Base-by-base conservation (phyloP, 208 protist genomes). In the Acanthamoeba triangularis region DNA sequence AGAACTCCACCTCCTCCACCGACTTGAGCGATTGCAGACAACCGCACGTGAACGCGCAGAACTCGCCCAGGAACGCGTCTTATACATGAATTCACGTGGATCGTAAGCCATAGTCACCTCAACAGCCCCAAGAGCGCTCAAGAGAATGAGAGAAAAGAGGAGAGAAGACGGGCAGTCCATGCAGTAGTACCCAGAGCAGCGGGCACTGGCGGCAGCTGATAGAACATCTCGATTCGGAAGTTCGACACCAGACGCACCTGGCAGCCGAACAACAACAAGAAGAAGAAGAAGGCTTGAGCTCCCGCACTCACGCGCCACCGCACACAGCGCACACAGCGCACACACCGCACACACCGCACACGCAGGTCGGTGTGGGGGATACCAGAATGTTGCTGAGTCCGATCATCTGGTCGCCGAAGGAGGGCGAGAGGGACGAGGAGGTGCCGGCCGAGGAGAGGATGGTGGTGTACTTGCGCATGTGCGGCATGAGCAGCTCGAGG, bases 191-290 rank as follows among this genome's bases (percentile, higher is more conserved):
- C 67, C 67, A 76, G 35, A 8, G 67, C 35, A 76, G 30, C 67
- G 3, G 54, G 80, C 6, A 37, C 23, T 3, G 80, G 80, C 23
- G 7, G 54, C 10, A 88, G 80, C 80, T 59, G 80, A 63, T 54
- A 88, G 37, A 88, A 88, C 54, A 63, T n/a, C 33, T 49, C 80
- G 18, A 88, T 18, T 5, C 80, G 80, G 54, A 88, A 88, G n/a
- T 88, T 88, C 35, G 49, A 65, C 41, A 88, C 80, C 25, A 88
- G 80, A 16, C 80, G 80, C 20, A 88, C 74, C 74, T 82, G 16
- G 20, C 44, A 41, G 37, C 37, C 44, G 3, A 23, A 65, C 59
- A 65, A 65, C 14, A 82, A 10, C 1, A 37, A 25, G 69, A 33
- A 78, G 33, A 78, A 13, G 35, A 78, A 78, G 35, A 18, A 78